Evolutionary conservation across 2,329 filamentous ascomycete genomes (phyloP).

Genomic region (Xylaria sp.): DNA sequence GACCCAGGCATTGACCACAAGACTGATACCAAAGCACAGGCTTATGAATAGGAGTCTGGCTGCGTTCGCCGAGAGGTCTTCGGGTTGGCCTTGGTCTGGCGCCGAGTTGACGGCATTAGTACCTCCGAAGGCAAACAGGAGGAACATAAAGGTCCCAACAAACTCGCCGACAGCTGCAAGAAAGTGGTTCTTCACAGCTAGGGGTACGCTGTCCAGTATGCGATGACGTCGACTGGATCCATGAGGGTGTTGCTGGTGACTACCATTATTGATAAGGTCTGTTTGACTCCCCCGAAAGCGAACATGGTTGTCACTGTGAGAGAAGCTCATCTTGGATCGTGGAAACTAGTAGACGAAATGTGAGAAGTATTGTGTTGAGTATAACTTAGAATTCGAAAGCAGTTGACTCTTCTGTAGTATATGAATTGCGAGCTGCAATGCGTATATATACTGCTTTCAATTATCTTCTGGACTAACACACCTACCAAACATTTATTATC

Average conservation of each 20-base stretch:
- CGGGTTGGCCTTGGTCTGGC: slow-evolving; percentile 35
- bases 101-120: slow-evolving; percentile 48
- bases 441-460: not conserved
- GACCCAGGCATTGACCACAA: slow-evolving; percentile 56
- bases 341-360: not conserved
- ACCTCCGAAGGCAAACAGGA: slow-evolving; percentile 50
- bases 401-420: no score
- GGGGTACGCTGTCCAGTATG: slow-evolving; percentile 44
- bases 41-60: slow-evolving; percentile 51
- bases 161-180: slow-evolving; percentile 48
- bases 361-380: not conserved
- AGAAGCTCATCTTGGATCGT: slow-evolving; percentile 5
- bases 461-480: not conserved
- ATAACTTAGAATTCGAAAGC: not conserved
- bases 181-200: slow-evolving; percentile 43
- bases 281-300: slow-evolving; percentile 13
- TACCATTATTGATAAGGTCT: not conserved
- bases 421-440: not conserved
- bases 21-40: slow-evolving; percentile 52
- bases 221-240: not conserved
- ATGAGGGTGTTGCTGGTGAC: not conserved
- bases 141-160: slow-evolving; percentile 50
- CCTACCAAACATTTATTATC: not conserved
- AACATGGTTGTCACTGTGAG: slow-evolving; percentile 6
- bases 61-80: slow-evolving; percentile 38